These are phyloP conservation scores for Pseudonectria foliicola DNA, from an alignment of 2,329 filamentous ascomycete genomes.

Conservation along the genomic window DNA sequence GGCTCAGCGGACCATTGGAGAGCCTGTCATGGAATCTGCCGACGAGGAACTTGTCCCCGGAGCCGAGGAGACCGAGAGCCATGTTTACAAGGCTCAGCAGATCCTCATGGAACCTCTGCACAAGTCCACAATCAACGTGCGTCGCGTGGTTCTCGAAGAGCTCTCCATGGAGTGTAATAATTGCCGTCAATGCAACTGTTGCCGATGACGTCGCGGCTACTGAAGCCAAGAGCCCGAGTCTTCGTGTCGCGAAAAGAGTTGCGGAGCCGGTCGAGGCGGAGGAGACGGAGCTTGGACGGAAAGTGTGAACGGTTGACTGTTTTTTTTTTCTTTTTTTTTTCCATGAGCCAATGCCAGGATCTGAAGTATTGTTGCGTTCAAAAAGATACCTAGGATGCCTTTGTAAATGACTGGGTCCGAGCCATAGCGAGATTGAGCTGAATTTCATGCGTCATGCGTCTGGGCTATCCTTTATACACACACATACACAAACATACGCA, in stretches of 20 bases:
- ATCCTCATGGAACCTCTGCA: too few relatives aligned
- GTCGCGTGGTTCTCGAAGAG: too few relatives aligned
- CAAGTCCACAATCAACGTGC: too few relatives aligned
- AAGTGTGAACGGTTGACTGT: slow-evolving; percentile 11
- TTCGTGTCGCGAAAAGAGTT: too few relatives aligned
- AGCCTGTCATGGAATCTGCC: background rate
- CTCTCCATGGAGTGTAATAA: too few relatives aligned
- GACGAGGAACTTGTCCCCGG: too few relatives aligned
- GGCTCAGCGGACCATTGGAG: slow-evolving; percentile 1
- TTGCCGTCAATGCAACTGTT: background rate
- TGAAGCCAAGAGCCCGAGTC: slow-evolving; percentile 1
- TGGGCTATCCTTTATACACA: slow-evolving; percentile 2
- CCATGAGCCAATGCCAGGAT: background rate
- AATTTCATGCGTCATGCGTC: slow-evolving; percentile 4
- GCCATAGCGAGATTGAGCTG: slow-evolving; percentile 14
- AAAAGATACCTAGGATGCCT: slow-evolving; percentile 21
- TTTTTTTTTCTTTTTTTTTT: slow-evolving; percentile 5
- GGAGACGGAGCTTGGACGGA: slow-evolving; percentile 6
- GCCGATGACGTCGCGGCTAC: background rate
- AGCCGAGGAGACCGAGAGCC: too few relatives aligned
- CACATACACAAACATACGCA: too few relatives aligned
- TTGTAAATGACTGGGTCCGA: slow-evolving; percentile 13
- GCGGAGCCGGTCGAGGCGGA: background rate
- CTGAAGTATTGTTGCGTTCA: slow-evolving; percentile 2
- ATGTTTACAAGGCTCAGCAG: too few relatives aligned